Base-by-base conservation (phyloP, 2,329 filamentous ascomycete species). In the Trichoderma harzianum region DNA sequence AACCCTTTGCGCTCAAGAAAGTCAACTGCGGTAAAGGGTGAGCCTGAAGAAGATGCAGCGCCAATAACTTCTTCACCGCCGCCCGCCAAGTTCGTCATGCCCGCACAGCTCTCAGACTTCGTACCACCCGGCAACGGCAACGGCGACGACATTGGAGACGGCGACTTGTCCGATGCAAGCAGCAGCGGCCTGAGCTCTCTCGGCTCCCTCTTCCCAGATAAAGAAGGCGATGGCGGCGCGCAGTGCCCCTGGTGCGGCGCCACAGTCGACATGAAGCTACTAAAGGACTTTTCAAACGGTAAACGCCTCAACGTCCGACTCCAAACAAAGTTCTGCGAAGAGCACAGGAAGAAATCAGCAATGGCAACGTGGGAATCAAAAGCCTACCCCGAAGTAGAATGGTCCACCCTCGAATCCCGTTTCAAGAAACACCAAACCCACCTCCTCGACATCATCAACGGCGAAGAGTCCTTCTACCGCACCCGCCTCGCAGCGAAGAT, bases 351-450 rank as follows among this genome's bases (percentile, higher is more conserved):
- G 72, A 81, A 83, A 34, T 83, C 86, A 3, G 91, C 90, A 2
- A 75, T 82, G 69, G 80, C 83, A 8, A 79, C 79, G 4, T 89
- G 87, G 82, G 77, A 74, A 11, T 78, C 84, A 16, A 86, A 84
- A 57, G 86, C 87, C 0, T 96, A 95, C 78, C 94, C 94, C 0
- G 79, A 82, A 0, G 91, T 97, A 66, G 82, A 93, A 72, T 97
- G 93, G 93, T 79, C 82, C 1, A 77, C 75, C 0, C 84, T 97
- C 28, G 85, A 89, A 21, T 73, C 78, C 5, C 88, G 93, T 7
- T 87, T 95, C 34, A 78, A 82, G 5, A 77, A 80, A 6, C 87
- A 93, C 78, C 85, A 89, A 72, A 75, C 79, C 0, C 83, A 85
- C 51, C 80, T 97, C 2, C 83, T 87, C 72, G 80, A 79, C 16